Percentiles rank a stretch among this genome's conserved stretches.
Conservation (phyloP, 306 rosid genomes). For the Malus fusca region DNA sequence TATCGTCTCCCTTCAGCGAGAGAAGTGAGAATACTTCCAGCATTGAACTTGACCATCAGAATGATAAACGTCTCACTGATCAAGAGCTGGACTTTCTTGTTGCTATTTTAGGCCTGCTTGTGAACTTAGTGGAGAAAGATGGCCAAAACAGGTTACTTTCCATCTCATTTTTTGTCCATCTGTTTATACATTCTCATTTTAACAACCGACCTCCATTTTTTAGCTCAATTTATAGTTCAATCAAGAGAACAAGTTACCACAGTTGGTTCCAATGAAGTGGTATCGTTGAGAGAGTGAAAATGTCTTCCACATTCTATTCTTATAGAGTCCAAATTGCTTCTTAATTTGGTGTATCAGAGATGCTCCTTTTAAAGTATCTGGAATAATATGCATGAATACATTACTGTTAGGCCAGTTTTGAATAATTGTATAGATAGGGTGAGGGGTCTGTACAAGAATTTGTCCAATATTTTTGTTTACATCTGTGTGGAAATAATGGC, state of each 20-base stretch:
- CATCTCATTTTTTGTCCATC: neutral
- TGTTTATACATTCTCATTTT: neutral
- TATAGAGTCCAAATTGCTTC: neutral
- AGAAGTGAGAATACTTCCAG: constrained; percentile 31
- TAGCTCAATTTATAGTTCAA: neutral
- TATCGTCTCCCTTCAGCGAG: constrained; percentile 38
- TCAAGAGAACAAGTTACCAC: neutral
- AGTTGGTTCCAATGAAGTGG: neutral
- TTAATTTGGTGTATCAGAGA: neutral
- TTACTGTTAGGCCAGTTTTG: neutral
- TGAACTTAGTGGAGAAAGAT: constrained; percentile 93
- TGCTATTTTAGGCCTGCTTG: constrained; percentile 93
- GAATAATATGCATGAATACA: neutral
- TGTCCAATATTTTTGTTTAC: neutral
- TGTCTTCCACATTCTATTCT: neutral
- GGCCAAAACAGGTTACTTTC: constrained; percentile 67
- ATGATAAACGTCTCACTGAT: constrained; percentile 62
- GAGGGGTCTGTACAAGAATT: neutral
- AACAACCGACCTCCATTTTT: neutral
- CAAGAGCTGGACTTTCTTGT: constrained; percentile 92
- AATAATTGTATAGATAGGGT: neutral
- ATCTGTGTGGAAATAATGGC: neutral
- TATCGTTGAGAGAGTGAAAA: neutral
- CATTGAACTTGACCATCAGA: constrained; percentile 30
- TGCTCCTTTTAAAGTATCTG: neutral